These are phyloP conservation scores for Dentipellis fragilis DNA, from an alignment of 768 basidiomycete genomes.

Conservation along the genomic window DNA sequence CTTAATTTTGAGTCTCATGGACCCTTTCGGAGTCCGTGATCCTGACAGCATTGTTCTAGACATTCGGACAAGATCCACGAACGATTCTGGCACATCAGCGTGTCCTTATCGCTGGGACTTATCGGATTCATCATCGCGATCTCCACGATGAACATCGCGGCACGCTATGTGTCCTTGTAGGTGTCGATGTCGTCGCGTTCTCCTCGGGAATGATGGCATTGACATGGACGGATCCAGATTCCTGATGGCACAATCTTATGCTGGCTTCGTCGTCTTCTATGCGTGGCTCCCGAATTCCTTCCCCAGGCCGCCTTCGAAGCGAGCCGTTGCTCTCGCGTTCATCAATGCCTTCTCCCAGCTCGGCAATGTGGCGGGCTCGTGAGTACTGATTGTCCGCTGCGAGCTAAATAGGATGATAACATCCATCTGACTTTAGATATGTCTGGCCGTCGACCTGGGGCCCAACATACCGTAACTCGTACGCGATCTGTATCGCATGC, in stretches of 20 bases:
- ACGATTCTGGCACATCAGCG: slow-evolving; percentile 56
- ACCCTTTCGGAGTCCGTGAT: too few species aligned
- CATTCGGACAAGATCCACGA: slow-evolving; percentile 67
- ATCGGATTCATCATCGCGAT: slow-evolving; percentile 60
- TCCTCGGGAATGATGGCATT: not conserved
- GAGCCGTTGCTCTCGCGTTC: slow-evolving; percentile 77
- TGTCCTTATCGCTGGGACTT: slow-evolving; percentile 47
- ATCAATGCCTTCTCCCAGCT: slow-evolving; percentile 76
- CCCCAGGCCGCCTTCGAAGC: slow-evolving; percentile 76
- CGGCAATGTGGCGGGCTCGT: slow-evolving; percentile 81
- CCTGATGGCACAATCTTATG: slow-evolving; percentile 66
- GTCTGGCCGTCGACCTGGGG: slow-evolving; percentile 62
- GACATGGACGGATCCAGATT: slow-evolving; percentile 34
- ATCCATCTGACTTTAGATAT: slow-evolving; percentile 25
- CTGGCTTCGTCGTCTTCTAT: slow-evolving; percentile 59
- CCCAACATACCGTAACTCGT: slow-evolving; percentile 58
- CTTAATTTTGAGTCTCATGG: not conserved
- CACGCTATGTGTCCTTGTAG: slow-evolving; percentile 59
- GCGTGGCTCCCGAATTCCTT: slow-evolving; percentile 48
- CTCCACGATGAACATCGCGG: slow-evolving; percentile 48
- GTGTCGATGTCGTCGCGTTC: slow-evolving; percentile 11
- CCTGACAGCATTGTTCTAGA: slow-evolving; percentile 19
- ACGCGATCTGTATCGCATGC: slow-evolving; percentile 58
- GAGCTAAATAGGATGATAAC: not conserved
- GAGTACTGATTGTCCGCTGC: slow-evolving; percentile 22